phyloP scores from a whole-genome alignment of 371 early-diverging fungal species.

The Rhizopus arrhizus region DNA sequence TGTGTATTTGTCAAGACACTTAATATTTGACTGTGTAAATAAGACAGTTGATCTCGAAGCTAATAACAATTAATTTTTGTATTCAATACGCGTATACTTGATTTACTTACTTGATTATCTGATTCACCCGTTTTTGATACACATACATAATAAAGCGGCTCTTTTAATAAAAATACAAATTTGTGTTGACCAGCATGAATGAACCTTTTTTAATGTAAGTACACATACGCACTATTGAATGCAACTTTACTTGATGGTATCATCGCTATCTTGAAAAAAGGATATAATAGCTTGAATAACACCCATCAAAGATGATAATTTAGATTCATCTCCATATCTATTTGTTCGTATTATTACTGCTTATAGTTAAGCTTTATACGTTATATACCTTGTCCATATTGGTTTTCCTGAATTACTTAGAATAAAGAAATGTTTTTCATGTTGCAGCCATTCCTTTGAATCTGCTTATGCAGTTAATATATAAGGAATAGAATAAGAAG shows the following conservation, averaged over 20 bases:
- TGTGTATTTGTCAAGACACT: slow-evolving; percentile 84
- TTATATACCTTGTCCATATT: slow-evolving; percentile 68
- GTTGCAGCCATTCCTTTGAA: slow-evolving; percentile 55
- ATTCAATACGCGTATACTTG: not conserved
- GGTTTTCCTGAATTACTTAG: slow-evolving; percentile 89
- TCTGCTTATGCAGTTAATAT: slow-evolving; percentile 16
- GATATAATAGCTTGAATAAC: slow-evolving; percentile 91
- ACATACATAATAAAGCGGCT: slow-evolving; percentile 84
- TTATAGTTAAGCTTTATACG: not conserved
- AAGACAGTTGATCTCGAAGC: slow-evolving; percentile 81
- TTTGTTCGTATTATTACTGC: not conserved
- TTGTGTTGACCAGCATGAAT: slow-evolving; percentile 77
- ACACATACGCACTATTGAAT: not conserved
- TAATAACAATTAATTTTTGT: slow-evolving; percentile 20
- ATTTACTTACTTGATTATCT: slow-evolving; percentile 65
- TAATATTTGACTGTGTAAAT: slow-evolving; percentile 84
- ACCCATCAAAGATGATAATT: slow-evolving; percentile 87
- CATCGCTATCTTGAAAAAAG: slow-evolving; percentile 81
- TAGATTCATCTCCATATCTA: slow-evolving; percentile 89
- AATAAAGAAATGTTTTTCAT: slow-evolving; percentile 81
- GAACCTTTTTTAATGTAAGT: slow-evolving; percentile 44
- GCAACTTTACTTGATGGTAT: slow-evolving; percentile 65
- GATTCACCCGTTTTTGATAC: slow-evolving; percentile 83
- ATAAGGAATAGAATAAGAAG: not conserved
- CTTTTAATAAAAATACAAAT: slow-evolving; percentile 81